Evolutionary conservation across 192 early-diverging fungal species (phyloP), one percentile per base, ranked within the genome.

Genomic region (Linnemannia schmuckeri): DNA sequence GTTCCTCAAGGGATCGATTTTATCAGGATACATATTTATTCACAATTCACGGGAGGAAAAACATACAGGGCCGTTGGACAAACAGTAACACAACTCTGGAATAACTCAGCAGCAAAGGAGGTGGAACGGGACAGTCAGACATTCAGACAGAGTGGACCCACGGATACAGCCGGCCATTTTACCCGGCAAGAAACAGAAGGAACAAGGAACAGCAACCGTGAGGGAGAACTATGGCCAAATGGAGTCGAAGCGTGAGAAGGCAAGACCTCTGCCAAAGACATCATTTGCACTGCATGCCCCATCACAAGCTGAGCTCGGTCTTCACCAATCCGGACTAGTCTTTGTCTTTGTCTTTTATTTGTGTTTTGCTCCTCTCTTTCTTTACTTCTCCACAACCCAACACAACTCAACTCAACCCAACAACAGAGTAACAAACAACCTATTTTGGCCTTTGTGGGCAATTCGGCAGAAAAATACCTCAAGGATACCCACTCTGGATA

Each of bases 321-420:
- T 66, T 66, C 3, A 10, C n/a, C n/a, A 5, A 7, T 63, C 61
- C 61, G 3, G 27, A 30, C 61, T 33, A 33, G 61, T 33, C 61
- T 15, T 52, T 46, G 44, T 15, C 42, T 10, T 49, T 49, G 15
- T 37, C 37, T 37, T 52, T 52, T 52, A 52, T 52, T 52, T 52
- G 49, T 52, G 18, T 52, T 52, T 52, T 20, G 41, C 57, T 17
- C 69, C 24, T 38, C 41, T 76, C 9, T 38, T 30, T 7, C 55
- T 63, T 68, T 41, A 24, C 44, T 72, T 72, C 66, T 46, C 52
- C 61, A 66, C 57, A 63, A 33, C 40, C 72, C 61, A 63, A 63
- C 57, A 55, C 52, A 61, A 61, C n/a, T n/a, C 24, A 61, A 61
- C 24, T 6, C 52, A 57, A 61, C n/a, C n/a, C n/a, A 66, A 66